Evolutionary conservation across 2,329 filamentous ascomycete genomes (phyloP), one percentile per base, ranked within the genome.

Genomic region (Curvularia verruculosa): DNA sequence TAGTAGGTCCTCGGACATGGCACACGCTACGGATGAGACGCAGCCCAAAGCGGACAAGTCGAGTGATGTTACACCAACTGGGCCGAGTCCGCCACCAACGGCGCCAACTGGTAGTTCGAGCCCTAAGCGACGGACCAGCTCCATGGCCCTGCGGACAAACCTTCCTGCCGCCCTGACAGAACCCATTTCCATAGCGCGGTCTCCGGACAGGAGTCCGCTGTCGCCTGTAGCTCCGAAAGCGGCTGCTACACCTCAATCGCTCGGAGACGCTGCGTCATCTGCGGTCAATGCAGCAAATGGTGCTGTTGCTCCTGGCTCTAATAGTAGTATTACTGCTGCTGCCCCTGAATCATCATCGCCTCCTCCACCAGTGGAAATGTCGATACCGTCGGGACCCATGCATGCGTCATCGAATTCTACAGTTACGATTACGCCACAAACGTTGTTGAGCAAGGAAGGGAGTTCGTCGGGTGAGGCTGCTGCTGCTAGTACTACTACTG

Each of bases 1-100:
- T 29, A 73, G 72, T 5, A 64, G 67, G 49, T 67, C 68, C 7
- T 66, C 73, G 55, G 74, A 76, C 10, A 52, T 67, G 6, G 62
- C 69, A 3, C 56, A 69, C 12, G 49, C 61, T 15, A 51, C 43
- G 4, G 61, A 65, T 9, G 52, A 53, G 23, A 46, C 47, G 2
- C 53, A 49, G 31, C 21, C 57, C 19, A 44, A 51, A 41, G 49
- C 39, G 29, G 61, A 70, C 36, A 53, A 54, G 34, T 67, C 64
- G 8, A 66, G 63, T 50, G 64, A 68, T 40, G 55, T 64, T 4
- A 67, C 63, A 5, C 63, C 69, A 7, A 68, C 63, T 8, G 66
- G 63, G 6, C 52, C 54, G 7, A 68, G 54, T 40, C 56, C 63
- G 7, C 46, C 52, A 1, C 49, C 49, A 4, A 24, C 43, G 18